Evolutionary conservation across 495 filamentous ascomycete species (phyloP), one percentile per base, ranked within the genome.

Genomic region (Penicillium coprophilum): DNA sequence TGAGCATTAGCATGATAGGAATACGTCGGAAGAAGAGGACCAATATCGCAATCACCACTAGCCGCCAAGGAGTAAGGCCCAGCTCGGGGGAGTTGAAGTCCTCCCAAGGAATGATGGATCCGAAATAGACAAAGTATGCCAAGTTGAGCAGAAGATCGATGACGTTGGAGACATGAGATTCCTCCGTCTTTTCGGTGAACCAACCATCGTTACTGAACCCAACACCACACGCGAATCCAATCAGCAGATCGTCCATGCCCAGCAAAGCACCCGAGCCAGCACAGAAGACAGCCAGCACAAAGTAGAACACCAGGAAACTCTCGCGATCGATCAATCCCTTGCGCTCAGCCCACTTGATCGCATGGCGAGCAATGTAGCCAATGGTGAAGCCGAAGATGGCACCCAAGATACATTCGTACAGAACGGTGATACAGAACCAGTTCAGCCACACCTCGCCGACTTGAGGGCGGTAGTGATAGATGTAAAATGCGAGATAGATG

Each of bases 141-240:
- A 97, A 82, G 71, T 99, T 99, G 73, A 99, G 83, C 53, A 99
- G 74, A 61, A 99, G 72, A 79, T 99, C 95, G 68, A 99, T 97
- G 71, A 99, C 95, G 84, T 97, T 97, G 67, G 94, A 97, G 21
- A 99, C 95, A 67, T 97, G 93, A 1, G 95, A 90, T 64, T 99
- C 95, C 67, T 99, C 95, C 0, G 95, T 99, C 77, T 97, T 96
- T 66, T 97, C 89, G 11, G 88, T 90, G 66, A 97, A 99, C 95
- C 95, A 99, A 51, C 95, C 95, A 67, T 97, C 95, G 66, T 99
- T 97, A 61, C 91, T 96, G 77, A 99, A 99, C 23, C 94, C 95
- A 23, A 97, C 93, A 53, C 95, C 95, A 40, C 88, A 89, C 17
- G 92, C 84, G 64, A 99, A 99, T 38, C 95, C 95, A 39, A 99